Percentiles rank a stretch among this genome's conserved stretches.
phyloP scores from a whole-genome alignment of 169 alveolate genomes.

The Cryptosporidium sp. region DNA sequence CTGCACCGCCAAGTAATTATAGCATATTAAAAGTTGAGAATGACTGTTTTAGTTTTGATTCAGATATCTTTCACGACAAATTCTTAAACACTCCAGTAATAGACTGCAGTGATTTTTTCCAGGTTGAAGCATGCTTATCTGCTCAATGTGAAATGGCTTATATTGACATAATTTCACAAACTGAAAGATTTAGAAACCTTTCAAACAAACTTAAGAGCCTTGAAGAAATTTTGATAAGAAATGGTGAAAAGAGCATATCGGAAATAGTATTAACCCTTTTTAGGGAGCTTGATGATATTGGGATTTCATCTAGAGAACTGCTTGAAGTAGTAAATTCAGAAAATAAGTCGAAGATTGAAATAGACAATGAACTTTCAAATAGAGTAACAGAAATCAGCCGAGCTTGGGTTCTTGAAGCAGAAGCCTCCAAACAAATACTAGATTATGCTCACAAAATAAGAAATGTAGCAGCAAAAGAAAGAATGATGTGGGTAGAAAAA shows the following conservation, averaged over 20 bases:
- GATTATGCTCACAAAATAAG: slow-evolving; percentile 69
- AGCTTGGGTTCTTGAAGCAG: slow-evolving; percentile 66
- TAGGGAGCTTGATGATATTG: slow-evolving; percentile 5
- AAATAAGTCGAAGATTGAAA: not conserved
- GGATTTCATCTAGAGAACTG: slow-evolving; percentile 2
- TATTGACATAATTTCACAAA: slow-evolving; percentile 52
- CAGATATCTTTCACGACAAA: not conserved
- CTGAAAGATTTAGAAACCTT: slow-evolving; percentile 34
- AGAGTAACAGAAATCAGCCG: slow-evolving; percentile 26
- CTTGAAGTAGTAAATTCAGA: not conserved
- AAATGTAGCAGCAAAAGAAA: slow-evolving; percentile 39
- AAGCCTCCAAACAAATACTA: slow-evolving; percentile 37
- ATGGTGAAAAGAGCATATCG: slow-evolving; percentile 27
- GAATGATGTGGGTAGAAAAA: slow-evolving; percentile 49
- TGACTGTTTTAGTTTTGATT: not conserved
- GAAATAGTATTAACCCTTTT: slow-evolving; percentile 1
- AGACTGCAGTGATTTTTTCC: not conserved
- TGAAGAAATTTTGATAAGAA: slow-evolving; percentile 31
- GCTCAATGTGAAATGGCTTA: slow-evolving; percentile 75
- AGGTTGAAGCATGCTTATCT: slow-evolving; percentile 48
- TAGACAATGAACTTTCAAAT: slow-evolving; percentile 21
- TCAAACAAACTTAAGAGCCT: slow-evolving; percentile 5
- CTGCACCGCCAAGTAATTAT: slow-evolving; percentile 66
- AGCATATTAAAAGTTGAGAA: not conserved
- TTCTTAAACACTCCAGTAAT: not conserved